Conservation (phyloP, 148 eudicot genomes). For the Rhododendron vialii region DNA sequence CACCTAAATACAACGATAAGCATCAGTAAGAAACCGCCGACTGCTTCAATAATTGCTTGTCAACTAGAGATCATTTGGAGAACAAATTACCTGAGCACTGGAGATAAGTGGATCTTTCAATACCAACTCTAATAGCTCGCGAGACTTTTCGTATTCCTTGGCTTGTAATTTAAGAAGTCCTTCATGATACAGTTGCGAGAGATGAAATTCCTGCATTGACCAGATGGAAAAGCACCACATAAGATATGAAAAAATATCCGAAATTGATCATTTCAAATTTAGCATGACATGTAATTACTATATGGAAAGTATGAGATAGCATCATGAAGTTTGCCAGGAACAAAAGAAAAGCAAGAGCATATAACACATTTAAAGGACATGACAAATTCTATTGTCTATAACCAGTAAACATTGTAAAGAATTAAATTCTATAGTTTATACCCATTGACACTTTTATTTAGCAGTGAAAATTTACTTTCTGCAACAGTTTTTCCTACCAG, state of each 20-base stretch:
- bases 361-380: not conserved
- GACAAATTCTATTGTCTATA: not conserved
- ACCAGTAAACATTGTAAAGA: not conserved
- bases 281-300: not conserved
- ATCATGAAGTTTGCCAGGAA: not conserved
- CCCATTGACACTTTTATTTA: not conserved
- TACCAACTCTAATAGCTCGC: constrained; percentile 75
- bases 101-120: constrained; percentile 80
- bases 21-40: constrained; percentile 1
- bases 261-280: not conserved
- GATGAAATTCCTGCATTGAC: constrained; percentile 74
- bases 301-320: not conserved
- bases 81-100: constrained; percentile 56
- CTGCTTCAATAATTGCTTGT: not conserved
- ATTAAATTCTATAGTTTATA: no score
- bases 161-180: constrained; percentile 82
- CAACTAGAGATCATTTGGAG: not conserved
- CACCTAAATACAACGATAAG: constrained; percentile 40
- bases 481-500: not conserved
- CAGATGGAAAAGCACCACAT: constrained; percentile 4
- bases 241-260: not conserved
- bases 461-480: not conserved
- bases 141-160: constrained; percentile 82
- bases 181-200: constrained; percentile 93
- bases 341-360: not conserved